phyloP scores from a whole-genome alignment of 169 alveolate species.

The Fabrea salina region DNA sequence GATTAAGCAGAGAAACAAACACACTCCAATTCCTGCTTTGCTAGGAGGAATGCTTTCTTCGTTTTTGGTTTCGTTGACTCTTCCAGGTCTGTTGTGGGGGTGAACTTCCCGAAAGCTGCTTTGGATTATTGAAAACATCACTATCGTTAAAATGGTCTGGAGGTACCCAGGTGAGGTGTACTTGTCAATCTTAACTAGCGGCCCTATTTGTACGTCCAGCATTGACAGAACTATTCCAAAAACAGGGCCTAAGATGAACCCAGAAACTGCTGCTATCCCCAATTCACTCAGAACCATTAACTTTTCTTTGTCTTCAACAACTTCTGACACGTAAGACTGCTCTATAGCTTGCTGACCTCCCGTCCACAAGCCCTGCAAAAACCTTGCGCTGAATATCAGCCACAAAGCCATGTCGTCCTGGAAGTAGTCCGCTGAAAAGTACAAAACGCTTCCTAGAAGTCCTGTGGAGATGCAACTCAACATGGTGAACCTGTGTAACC shows the following conservation, averaged over 20 bases:
- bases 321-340: neutral
- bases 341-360: neutral
- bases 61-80: too few species aligned
- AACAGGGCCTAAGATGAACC: neutral
- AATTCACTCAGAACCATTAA: neutral
- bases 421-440: neutral
- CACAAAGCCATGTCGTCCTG: neutral
- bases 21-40: neutral
- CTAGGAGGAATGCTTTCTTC: neutral
- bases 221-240: neutral
- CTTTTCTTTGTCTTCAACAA: neutral
- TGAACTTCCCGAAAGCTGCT: constrained; percentile 29
- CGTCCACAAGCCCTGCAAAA: neutral
- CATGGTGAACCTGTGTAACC: neutral
- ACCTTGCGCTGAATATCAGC: neutral
- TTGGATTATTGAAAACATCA: neutral
- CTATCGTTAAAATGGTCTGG: neutral
- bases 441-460: neutral
- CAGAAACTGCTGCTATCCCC: neutral
- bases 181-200: too few species aligned
- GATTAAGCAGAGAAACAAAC: neutral
- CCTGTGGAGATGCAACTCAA: neutral
- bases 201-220: too few species aligned
- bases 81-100: constrained; percentile 7
- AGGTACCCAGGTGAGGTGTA: neutral